phyloP scores from a whole-genome alignment of 1,284 basidiomycete genomes.

The Amylostereum areolatum region DNA sequence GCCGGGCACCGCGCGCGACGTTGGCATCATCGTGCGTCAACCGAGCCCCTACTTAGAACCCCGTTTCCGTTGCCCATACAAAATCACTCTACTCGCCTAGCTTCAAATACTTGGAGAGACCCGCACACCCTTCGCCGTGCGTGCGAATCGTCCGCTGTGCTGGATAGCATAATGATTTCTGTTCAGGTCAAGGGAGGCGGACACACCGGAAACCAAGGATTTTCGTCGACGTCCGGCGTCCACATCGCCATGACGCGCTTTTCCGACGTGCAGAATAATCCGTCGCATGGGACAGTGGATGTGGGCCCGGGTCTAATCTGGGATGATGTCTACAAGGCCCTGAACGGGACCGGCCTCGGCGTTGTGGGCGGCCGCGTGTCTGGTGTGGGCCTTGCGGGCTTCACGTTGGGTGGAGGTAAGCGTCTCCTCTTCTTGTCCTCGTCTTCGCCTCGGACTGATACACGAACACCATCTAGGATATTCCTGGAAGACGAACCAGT shows the following conservation, averaged over 20 bases:
- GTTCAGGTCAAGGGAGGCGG: conserved; percentile 49
- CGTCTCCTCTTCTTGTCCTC: neutral
- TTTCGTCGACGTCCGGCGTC: conserved; percentile 49
- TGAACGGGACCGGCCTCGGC: conserved; percentile 38
- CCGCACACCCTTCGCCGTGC: conserved; percentile 32
- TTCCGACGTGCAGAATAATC: conserved; percentile 36
- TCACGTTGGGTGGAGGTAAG: conserved; percentile 50
- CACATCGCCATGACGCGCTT: conserved; percentile 51
- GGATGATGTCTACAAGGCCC: conserved; percentile 49
- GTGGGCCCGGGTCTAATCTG: conserved; percentile 50
- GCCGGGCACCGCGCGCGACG: conserved; percentile 41
- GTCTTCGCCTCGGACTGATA: neutral
- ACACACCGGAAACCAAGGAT: conserved; percentile 42
- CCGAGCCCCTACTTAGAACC: neutral
- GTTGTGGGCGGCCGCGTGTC: conserved; percentile 48
- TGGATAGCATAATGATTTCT: neutral
- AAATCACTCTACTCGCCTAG: conserved; percentile 12
- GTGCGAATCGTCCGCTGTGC: conserved; percentile 3
- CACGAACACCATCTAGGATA: conserved; percentile 31
- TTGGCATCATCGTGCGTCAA: conserved; percentile 33
- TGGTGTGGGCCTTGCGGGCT: conserved; percentile 53
- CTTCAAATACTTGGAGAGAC: conserved; percentile 38
- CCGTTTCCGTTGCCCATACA: neutral
- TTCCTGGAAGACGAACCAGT: conserved; percentile 47
- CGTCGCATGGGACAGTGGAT: conserved; percentile 29